Conservation (phyloP, 31 red algal genomes). For the Porphyra umbilicalis region DNA sequence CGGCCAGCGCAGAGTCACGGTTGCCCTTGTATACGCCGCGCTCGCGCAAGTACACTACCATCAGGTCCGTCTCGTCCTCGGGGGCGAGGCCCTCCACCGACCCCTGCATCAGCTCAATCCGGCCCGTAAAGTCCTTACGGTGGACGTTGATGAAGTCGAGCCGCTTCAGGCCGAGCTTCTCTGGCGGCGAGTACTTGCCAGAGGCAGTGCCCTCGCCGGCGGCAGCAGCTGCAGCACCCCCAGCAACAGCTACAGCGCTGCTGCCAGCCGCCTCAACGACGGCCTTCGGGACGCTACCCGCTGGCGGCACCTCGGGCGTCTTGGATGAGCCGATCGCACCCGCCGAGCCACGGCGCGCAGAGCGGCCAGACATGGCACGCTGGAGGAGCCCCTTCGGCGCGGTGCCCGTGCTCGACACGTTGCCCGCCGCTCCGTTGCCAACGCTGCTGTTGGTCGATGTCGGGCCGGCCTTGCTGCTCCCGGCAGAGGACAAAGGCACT, state of each 20-base stretch:
- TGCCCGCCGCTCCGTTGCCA: neutral
- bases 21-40: slow-evolving; percentile 43
- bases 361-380: neutral
- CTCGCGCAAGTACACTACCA: slow-evolving; percentile 44
- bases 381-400: neutral
- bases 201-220: neutral
- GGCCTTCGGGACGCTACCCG: neutral
- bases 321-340: neutral
- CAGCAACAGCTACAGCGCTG: neutral
- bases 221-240: neutral
- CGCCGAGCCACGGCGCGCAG: neutral
- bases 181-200: slow-evolving; percentile 14
- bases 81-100: slow-evolving; percentile 32
- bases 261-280: neutral
- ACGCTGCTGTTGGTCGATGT: no score
- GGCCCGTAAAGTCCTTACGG: slow-evolving; percentile 42
- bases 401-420: neutral
- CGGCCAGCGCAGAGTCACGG: slow-evolving; percentile 46
- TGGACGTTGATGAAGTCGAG: slow-evolving; percentile 59
- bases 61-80: slow-evolving; percentile 42
- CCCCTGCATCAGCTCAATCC: slow-evolving; percentile 49
- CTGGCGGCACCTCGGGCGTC: neutral
- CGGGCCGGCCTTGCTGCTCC: no score
- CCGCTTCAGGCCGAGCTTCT: slow-evolving; percentile 30
- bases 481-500: neutral